These are phyloP conservation scores for Fusarium buxicola DNA, from an alignment of 2,329 filamentous ascomycete genomes.

Conservation along the genomic window DNA sequence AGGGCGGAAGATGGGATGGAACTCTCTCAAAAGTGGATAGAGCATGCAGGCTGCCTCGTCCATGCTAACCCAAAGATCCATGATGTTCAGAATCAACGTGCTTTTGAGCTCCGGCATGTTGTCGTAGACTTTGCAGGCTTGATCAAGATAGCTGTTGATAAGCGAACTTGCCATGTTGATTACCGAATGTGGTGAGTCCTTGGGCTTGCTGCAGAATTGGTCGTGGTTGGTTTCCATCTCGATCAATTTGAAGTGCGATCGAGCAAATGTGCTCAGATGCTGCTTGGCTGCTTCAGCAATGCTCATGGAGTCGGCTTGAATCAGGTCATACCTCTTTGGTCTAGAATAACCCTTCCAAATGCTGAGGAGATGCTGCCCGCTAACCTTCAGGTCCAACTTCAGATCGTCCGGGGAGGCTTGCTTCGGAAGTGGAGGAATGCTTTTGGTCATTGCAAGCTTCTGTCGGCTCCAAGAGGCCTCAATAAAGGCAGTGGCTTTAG, in stretches of 20 bases:
- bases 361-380: conserved; percentile 17
- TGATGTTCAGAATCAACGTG: conserved; percentile 36
- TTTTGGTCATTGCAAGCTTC: conserved; percentile 36
- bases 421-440: conserved; percentile 35
- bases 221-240: conserved; percentile 16
- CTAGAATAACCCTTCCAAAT: conserved; percentile 26
- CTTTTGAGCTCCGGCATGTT: conserved; percentile 39
- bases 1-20: conserved; percentile 36
- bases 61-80: conserved; percentile 43
- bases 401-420: conserved; percentile 31
- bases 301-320: conserved; percentile 8
- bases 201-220: conserved; percentile 13
- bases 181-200: not conserved
- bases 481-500: conserved; percentile 25
- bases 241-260: conserved; percentile 28
- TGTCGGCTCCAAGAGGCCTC: conserved; percentile 36
- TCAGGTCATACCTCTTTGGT: conserved; percentile 1
- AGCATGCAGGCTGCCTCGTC: conserved; percentile 34
- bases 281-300: conserved; percentile 34
- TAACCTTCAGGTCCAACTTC: conserved; percentile 32
- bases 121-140: conserved; percentile 16
- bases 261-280: conserved; percentile 31
- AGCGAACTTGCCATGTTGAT: conserved; percentile 12
- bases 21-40: conserved; percentile 37
- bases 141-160: conserved; percentile 24